Conservation (phyloP, 1,139 yeast genomes). For the Pichia sp. region DNA sequence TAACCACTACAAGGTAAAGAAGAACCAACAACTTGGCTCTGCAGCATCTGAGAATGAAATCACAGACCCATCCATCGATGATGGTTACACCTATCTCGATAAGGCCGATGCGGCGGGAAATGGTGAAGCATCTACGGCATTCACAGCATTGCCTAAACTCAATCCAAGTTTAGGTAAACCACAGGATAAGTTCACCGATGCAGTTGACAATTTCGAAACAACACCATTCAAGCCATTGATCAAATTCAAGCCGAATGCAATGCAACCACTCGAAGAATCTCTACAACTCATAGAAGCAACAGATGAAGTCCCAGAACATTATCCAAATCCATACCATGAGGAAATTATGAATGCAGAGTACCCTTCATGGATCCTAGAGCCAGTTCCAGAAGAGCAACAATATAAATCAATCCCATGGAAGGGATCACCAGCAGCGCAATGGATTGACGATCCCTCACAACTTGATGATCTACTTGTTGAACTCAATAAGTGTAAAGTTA, state of each 20-base stretch:
- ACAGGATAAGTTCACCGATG: constrained; percentile 50
- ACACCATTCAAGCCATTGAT: constrained; percentile 75
- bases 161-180: constrained; percentile 55
- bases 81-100: constrained; percentile 41
- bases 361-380: constrained; percentile 48
- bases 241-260: constrained; percentile 61
- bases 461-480: constrained; percentile 49
- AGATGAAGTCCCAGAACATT: constrained; percentile 48
- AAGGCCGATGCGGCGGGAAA: constrained; percentile 28
- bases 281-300: constrained; percentile 35
- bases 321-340: constrained; percentile 71
- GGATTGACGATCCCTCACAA: constrained; percentile 60
- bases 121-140: constrained; percentile 3
- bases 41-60: background rate
- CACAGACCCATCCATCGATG: constrained; percentile 12
- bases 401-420: constrained; percentile 62
- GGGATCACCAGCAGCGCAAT: constrained; percentile 46
- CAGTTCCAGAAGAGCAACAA: constrained; percentile 30
- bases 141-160: constrained; percentile 20
- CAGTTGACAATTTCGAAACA: constrained; percentile 59
- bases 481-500: constrained; percentile 46
- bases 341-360: constrained; percentile 73
- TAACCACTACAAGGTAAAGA: constrained; percentile 25
- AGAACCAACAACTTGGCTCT: constrained; percentile 1
- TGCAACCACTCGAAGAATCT: constrained; percentile 48